Evolutionary conservation across 495 filamentous ascomycete species (phyloP), one percentile per base, ranked within the genome.

Genomic region (Penicillium samsonianum): DNA sequence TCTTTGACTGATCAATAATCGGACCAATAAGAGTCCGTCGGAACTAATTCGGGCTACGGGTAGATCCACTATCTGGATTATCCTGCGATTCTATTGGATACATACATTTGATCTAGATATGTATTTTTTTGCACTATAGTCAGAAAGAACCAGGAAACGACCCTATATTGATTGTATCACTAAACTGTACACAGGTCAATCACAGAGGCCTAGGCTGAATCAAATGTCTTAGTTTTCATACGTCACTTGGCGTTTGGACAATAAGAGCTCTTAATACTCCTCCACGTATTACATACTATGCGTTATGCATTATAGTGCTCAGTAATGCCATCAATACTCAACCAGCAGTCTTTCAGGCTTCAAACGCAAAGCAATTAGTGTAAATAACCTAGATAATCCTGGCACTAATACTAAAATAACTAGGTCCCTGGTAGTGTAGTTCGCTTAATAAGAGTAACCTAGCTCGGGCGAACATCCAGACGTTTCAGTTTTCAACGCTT

Each of bases 1-100:
- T 51, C 3, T 2, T 7, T n/a, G 11, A 41, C 17, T 42, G 50
- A 52, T 52, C 50, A 52, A 9, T 52, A 52, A 42, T 42, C 50
- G 0, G n/a, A 20, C 50, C 50, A 42, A 52, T 52, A 26, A 37
- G 25, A 52, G n/a, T 2, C n/a, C 37, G 10, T 26, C 16, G n/a
- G 49, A 22, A 28, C 5, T 38, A 5, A n/a, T 4, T 26, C 20
- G 16, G 41, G 5, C 7, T 7, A 12, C 17, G 4, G 17, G 2
- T 10, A 22, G 19, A 20, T 14, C 41, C 45, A 26, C 45, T 17
- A n/a, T 33, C 14, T 19, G 16, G 4, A 9, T 8, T n/a, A 38
- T 38, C 3, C 35, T 17, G 7, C 17, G 35, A 38, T 17, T 17
- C n/a, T n/a, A 38, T 38, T 38, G 35, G 35, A 38, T 38, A 9